These are phyloP conservation scores for Ricinus communis DNA, from an alignment of 345 rosid species.

Conservation along the genomic window DNA sequence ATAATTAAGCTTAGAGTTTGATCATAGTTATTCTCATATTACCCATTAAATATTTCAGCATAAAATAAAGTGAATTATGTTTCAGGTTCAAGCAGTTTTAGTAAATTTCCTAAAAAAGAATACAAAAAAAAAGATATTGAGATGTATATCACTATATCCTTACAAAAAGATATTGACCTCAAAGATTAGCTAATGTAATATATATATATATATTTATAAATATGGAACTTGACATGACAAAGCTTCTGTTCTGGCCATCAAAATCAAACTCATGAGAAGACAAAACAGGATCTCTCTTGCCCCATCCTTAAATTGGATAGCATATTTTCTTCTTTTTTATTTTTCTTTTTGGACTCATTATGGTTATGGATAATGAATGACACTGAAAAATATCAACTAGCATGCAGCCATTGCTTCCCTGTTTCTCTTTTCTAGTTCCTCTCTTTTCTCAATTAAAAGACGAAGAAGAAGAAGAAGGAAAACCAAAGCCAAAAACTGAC, in stretches of 20 bases:
- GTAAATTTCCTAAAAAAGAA: too few relatives aligned
- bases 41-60: too few relatives aligned
- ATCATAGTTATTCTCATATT: too few relatives aligned
- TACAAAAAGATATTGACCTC: too few relatives aligned
- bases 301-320: conserved; percentile 32
- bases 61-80: too few relatives aligned
- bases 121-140: too few relatives aligned
- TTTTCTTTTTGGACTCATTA: conserved; percentile 1
- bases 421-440: conserved; percentile 3
- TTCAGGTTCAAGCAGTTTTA: too few relatives aligned
- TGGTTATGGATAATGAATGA: not conserved
- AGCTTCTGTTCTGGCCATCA: not conserved
- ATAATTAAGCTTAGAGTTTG: too few relatives aligned
- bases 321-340: not conserved
- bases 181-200: too few relatives aligned
- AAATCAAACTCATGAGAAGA: conserved; percentile 27
- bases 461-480: not conserved
- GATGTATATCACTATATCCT: too few relatives aligned
- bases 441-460: not conserved
- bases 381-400: not conserved
- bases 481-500: conserved; percentile 15
- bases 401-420: not conserved
- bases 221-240: conserved; percentile 19
- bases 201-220: too few relatives aligned
- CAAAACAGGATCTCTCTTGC: conserved; percentile 28